Conservation (phyloP, 2,329 filamentous ascomycete species). For the Madurella mycetomatis region DNA sequence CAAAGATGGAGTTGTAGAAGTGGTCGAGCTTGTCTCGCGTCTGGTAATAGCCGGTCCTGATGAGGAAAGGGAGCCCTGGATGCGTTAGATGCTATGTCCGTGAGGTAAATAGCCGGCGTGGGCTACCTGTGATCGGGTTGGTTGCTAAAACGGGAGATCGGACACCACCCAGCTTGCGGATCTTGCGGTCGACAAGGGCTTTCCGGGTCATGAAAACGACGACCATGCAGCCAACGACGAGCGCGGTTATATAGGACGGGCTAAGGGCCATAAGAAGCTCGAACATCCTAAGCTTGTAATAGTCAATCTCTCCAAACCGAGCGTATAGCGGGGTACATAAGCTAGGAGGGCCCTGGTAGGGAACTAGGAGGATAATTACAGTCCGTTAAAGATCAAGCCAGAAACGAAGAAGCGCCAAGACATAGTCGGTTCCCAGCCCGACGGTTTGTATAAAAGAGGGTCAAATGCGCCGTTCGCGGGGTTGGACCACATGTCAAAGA, state of each 20-base stretch:
- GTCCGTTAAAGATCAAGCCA: too few species aligned
- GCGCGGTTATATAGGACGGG: constrained; percentile 1
- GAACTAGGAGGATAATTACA: too few species aligned
- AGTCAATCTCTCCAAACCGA: too few species aligned
- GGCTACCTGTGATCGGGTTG: constrained; percentile 34
- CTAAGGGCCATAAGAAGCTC: constrained; percentile 5
- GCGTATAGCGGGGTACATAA: too few species aligned
- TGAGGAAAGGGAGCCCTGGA: constrained; percentile 26
- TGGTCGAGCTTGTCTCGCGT: constrained; percentile 32
- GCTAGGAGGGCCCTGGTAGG: too few species aligned
- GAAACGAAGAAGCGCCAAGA: too few species aligned
- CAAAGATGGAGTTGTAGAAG: constrained; percentile 30
- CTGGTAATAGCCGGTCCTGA: constrained; percentile 28
- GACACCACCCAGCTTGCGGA: constrained; percentile 32
- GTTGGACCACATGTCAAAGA: too few species aligned
- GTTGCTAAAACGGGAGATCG: constrained; percentile 31
- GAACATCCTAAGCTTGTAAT: constrained; percentile 8
- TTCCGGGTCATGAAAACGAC: constrained; percentile 23
- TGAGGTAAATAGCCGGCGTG: not conserved
- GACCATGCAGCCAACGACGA: constrained; percentile 12
- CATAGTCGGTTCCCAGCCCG: too few species aligned
- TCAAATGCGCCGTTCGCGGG: too few species aligned
- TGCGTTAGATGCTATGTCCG: not conserved
- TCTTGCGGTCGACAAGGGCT: constrained; percentile 26
- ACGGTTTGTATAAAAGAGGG: too few species aligned